A percentile compares a stretch with the other conserved stretches of the same genome.
Conservation (phyloP, 495 filamentous ascomycete genomes). For the Daldinia childiae region DNA sequence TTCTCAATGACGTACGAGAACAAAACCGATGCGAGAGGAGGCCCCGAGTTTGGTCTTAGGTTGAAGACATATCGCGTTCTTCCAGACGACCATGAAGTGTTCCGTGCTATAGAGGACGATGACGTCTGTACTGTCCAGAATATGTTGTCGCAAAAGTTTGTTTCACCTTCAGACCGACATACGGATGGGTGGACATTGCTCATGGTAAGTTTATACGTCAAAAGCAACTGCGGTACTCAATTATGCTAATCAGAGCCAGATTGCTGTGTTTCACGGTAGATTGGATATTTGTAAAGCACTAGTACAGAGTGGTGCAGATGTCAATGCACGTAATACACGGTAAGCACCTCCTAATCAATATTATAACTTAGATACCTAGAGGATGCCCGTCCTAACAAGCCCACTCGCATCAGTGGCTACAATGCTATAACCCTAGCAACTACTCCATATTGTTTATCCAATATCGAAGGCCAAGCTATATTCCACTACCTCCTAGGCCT, state of each 20-base stretch:
- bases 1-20: slow-evolving; percentile 15
- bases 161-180: slow-evolving; percentile 9
- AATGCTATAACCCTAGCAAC: not conserved
- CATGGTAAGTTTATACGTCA: slow-evolving; percentile 9
- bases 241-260: not conserved
- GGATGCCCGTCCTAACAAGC: not conserved
- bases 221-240: not conserved
- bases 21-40: slow-evolving; percentile 22
- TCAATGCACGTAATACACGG: not conserved
- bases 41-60: not conserved
- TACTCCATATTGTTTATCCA: not conserved
- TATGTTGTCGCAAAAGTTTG: slow-evolving; percentile 17
- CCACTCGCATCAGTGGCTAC: not conserved
- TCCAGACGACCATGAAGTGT: not conserved
- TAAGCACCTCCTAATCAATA: not conserved
- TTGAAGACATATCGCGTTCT: slow-evolving; percentile 17
- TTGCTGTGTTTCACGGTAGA: not conserved
- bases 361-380: not conserved
- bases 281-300: slow-evolving; percentile 20
- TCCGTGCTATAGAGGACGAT: not conserved
- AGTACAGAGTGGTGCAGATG: slow-evolving; percentile 28
- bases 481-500: slow-evolving; percentile 21
- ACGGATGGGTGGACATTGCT: not conserved
- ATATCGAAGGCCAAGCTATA: not conserved
- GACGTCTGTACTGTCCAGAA: not conserved